Conservation (phyloP, 306 rosid species). For the Rosa chinensis region DNA sequence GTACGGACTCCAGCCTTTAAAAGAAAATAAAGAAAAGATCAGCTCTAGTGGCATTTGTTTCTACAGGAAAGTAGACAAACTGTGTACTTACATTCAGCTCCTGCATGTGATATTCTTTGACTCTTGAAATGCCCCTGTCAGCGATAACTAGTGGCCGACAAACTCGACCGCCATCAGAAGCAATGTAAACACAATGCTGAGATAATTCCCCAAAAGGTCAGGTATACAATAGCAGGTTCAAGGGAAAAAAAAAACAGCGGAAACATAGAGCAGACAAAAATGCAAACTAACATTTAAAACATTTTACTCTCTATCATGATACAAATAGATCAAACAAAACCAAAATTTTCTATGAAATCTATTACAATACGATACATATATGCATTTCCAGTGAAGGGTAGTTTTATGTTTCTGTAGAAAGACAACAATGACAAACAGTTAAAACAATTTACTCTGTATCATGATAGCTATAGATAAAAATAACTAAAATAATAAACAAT, state of each 20-base stretch:
- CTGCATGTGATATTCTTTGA: conserved; percentile 87
- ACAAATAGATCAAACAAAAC: not conserved
- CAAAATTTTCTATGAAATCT: not conserved
- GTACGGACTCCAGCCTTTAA: conserved; percentile 81
- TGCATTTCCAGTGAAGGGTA: not conserved
- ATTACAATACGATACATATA: not conserved
- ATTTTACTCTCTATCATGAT: not conserved
- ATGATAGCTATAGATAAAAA: not conserved
- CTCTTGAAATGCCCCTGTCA: conserved; percentile 81
- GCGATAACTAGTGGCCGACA: conserved; percentile 96
- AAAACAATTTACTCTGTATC: not conserved
- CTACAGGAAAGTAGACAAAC: conserved; percentile 9
- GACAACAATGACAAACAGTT: not conserved
- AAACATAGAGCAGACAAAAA: not conserved
- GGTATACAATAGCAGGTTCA: not conserved
- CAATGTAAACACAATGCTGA: conserved; percentile 80
- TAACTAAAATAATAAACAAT: not conserved
- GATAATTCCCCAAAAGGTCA: not conserved
- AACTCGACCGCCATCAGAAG: conserved; percentile 98
- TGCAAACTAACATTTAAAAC: not conserved
- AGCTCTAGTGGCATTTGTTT: conserved; percentile 7
- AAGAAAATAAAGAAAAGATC: conserved; percentile 23
- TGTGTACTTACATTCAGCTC: conserved; percentile 65
- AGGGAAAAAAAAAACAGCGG: not conserved
- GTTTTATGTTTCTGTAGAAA: not conserved